Base-by-base conservation (phyloP, 805 yeast genomes). In the Diddensiella caesifluorescens region DNA sequence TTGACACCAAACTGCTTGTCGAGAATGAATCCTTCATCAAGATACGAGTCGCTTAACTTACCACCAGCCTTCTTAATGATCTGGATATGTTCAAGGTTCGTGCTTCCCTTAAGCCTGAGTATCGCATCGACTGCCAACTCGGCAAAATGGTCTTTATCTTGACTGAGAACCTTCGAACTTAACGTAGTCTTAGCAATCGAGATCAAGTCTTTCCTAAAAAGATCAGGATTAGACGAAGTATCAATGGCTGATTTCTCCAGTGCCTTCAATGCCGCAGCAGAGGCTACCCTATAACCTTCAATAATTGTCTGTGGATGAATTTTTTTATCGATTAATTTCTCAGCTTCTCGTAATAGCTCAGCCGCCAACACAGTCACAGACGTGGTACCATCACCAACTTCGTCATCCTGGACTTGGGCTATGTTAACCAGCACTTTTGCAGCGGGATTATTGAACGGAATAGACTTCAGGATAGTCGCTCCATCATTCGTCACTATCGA, bases 261-360 rank as follows among this genome's bases (percentile, higher is more conserved):
- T n/a, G 95, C 88, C 6, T 63, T 69, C 27, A 90, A 64, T 1
- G 98, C 95, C n/a, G 87, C 87, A 42, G 73, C 71, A 15, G 87
- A 70, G 3, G 97, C 98, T 51, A 87, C 77, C 65, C 97, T 75
- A 66, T 74, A 92, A 42, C 99, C 99, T 62, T 87, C 95, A 51
- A 92, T 88, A 58, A 92, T 90, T 4, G 97, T 90, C 65, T 90
- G 97, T 29, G 99, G 98, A 65, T 92, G 98, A 50, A 92, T 92
- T 60, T 83, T 86, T 67, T 86, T 86, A 59, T 83, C 83, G 37
- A 92, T 97, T 50, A 92, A 71, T 54, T 89, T 96, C 64, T 88
- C 87, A 30, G 98, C 98, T 50, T 95, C 76, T 57, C 84, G 84
- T 57, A 92, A 71, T 43, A 92, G 69, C 66, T 92, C 99, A 26